These are phyloP conservation scores for Saccharomyces jurei DNA, from an alignment of 805 yeast genomes.

Conservation along the genomic window DNA sequence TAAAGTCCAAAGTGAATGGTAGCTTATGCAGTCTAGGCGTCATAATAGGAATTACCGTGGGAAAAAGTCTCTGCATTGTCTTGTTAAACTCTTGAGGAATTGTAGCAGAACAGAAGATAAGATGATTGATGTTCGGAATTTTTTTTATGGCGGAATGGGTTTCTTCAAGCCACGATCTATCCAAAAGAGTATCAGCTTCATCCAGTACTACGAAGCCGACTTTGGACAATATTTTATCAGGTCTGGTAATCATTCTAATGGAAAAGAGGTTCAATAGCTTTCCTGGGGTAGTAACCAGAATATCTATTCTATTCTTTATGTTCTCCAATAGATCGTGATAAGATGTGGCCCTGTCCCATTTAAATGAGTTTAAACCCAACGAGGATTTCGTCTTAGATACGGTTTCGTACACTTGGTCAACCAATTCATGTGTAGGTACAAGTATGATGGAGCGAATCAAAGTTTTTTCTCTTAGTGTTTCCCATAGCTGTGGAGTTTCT, in stretches of 20 bases:
- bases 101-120: slow-evolving; percentile 83
- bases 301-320: slow-evolving; percentile 53
- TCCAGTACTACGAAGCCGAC: slow-evolving; percentile 67
- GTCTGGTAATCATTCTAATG: slow-evolving; percentile 30
- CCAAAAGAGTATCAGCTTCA: slow-evolving; percentile 91
- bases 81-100: slow-evolving; percentile 71
- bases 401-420: slow-evolving; percentile 60
- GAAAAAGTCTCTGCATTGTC: slow-evolving; percentile 52
- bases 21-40: slow-evolving; percentile 79
- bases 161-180: slow-evolving; percentile 62
- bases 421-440: slow-evolving; percentile 84
- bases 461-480: slow-evolving; percentile 29
- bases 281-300: slow-evolving; percentile 80
- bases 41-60: slow-evolving; percentile 55
- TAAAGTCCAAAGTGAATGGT: slow-evolving; percentile 67
- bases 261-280: slow-evolving; percentile 41
- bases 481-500: slow-evolving; percentile 33
- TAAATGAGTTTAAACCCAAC: slow-evolving; percentile 40
- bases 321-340: slow-evolving; percentile 44
- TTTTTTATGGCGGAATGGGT: slow-evolving; percentile 48
- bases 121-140: slow-evolving; percentile 48
- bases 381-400: slow-evolving; percentile 26
- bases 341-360: slow-evolving; percentile 57
- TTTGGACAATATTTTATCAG: slow-evolving; percentile 36
- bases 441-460: slow-evolving; percentile 65